Percentiles rank a stretch among this genome's conserved stretches.
These are phyloP conservation scores for Umbellularia californica DNA, from an alignment of 164 flowering plant genomes.

Conservation along the genomic window DNA sequence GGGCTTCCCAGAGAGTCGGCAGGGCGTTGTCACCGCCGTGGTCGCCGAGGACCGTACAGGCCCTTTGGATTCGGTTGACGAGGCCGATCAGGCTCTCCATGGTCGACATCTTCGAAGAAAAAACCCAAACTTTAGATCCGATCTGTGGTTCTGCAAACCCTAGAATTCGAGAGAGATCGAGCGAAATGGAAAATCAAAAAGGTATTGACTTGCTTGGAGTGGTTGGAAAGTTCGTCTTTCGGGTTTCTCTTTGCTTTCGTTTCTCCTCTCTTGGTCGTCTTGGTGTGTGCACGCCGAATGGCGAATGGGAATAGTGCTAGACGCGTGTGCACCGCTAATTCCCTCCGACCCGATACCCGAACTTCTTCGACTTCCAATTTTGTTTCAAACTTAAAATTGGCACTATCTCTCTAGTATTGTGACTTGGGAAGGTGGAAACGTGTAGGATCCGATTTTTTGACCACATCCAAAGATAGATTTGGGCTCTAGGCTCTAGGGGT, in stretches of 20 bases:
- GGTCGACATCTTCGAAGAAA: conserved; percentile 31
- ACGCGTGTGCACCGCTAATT: background rate
- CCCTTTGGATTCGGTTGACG: conserved; percentile 62
- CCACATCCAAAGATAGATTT: too few species aligned
- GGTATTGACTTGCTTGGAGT: background rate
- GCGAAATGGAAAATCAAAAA: background rate
- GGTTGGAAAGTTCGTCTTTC: background rate
- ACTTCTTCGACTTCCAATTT: background rate
- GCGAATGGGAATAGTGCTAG: background rate
- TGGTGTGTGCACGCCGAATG: too few species aligned
- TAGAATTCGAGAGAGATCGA: background rate
- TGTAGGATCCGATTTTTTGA: too few species aligned
- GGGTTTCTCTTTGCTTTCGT: background rate
- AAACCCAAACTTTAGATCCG: background rate
- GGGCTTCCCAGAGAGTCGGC: conserved; percentile 88
- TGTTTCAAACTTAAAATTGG: background rate
- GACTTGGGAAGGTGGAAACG: too few species aligned
- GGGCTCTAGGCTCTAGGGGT: too few species aligned
- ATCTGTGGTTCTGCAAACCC: background rate
- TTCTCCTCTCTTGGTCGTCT: background rate
- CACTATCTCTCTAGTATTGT: too few species aligned
- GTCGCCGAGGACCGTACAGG: conserved; percentile 66
- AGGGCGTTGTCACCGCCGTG: conserved; percentile 54
- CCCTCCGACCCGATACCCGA: background rate
- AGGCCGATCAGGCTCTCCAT: conserved; percentile 65